Evolutionary conservation across 495 filamentous ascomycete genomes (phyloP), one percentile per base, ranked within the genome.

Genomic region (Achaetomiella virescens): DNA sequence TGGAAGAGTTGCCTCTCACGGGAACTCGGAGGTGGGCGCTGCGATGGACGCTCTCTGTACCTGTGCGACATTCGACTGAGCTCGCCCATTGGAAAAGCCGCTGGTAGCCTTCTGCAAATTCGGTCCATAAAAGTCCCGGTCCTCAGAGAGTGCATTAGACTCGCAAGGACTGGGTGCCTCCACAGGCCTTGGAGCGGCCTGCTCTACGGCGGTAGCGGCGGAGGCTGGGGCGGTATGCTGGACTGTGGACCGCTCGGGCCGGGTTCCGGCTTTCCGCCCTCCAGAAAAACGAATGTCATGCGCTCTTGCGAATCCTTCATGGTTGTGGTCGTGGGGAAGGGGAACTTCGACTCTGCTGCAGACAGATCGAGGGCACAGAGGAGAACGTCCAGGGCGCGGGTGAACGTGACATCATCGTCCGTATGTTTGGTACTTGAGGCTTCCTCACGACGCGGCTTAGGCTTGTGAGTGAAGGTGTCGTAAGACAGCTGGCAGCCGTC

Each of bases 1-100:
- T 71, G 60, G 41, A 66, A 66, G 56, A 77, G 67, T 14, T 75
- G 66, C 25, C 43, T 56, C 2, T 70, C 67, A 11, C 0, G 65
- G 60, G 33, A 58, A 68, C 33, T 70, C 67, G 9, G 66, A 58
- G 35, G 35, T 35, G 0, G 51, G 17, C 5, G 48, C 36, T n/a
- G 43, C 27, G 27, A 9, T 9, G 5, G 27, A 31, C 27, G 9
- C 27, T 4, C 5, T 22, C n/a, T 52, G 52, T 0, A 36, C 14
- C 14, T 43, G 11, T 9, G 17, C 21, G 21, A 38, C 20, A 6
- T 33, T 37, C 25, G 37, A 29, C n/a, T 41, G 17, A 29, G 20
- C 41, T 41, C 46, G 27, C 15, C n/a, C 20, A 21, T 20, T 29
- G 31, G n/a, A 40, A 12, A 7, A 8, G 4, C 12, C 15, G 17